A percentile compares a stretch with the other conserved stretches of the same genome.
Evolutionary conservation across 1,284 basidiomycete species (phyloP).

Genomic region (Puccinia coronata): DNA sequence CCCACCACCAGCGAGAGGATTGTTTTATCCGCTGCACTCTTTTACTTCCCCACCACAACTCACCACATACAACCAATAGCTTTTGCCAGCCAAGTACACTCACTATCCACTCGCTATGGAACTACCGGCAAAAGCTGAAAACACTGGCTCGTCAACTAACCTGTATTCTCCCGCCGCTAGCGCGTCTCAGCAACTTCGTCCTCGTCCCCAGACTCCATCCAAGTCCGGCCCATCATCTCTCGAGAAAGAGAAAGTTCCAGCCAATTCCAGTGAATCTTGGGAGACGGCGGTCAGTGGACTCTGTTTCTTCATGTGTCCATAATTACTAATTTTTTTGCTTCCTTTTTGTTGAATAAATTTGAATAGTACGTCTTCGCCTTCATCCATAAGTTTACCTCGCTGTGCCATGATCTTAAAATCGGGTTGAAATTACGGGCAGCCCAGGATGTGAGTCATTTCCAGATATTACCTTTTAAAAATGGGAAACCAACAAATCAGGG

Average conservation of each 20-base stretch:
- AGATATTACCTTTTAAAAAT: background rate
- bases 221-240: slow-evolving; percentile 3
- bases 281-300: slow-evolving; percentile 44
- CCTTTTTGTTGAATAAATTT: no score
- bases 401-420: slow-evolving; percentile 42
- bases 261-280: slow-evolving; percentile 40
- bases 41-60: no score
- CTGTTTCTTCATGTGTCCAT: background rate
- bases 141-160: slow-evolving; percentile 4
- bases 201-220: background rate
- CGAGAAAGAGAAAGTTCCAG: background rate
- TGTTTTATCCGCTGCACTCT: no score
- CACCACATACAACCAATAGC: no score
- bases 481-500: background rate
- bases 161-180: background rate
- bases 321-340: background rate
- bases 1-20: background rate
- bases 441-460: slow-evolving; percentile 23
- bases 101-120: background rate
- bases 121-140: slow-evolving; percentile 4
- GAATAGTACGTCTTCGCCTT: slow-evolving; percentile 47
- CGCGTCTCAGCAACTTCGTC: background rate
- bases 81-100: background rate
- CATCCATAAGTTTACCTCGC: slow-evolving; percentile 40
- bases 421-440: slow-evolving; percentile 32